A percentile compares a stretch with the other conserved stretches of the same genome.
phyloP scores from a whole-genome alignment of 768 basidiomycete genomes.

The Xerocomellus dryophilus region DNA sequence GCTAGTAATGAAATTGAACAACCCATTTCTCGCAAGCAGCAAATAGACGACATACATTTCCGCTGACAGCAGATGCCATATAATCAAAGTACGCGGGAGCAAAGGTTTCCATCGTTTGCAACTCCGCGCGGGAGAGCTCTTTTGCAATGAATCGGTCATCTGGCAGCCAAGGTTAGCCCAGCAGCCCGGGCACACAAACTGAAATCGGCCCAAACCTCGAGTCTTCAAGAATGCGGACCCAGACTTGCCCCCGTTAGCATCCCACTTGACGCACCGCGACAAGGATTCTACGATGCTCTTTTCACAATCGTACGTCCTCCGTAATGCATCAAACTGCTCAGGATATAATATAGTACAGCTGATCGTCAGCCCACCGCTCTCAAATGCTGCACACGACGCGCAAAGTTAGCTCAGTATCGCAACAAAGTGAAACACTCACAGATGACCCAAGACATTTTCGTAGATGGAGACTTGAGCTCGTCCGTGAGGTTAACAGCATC shows the following conservation, averaged over 20 bases:
- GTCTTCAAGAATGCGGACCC: constrained; percentile 97
- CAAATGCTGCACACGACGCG: constrained; percentile 58
- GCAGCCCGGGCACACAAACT: neutral
- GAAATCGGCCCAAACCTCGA: constrained; percentile 53
- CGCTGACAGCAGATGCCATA: constrained; percentile 89
- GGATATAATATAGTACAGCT: constrained; percentile 94
- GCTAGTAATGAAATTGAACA: constrained; percentile 42
- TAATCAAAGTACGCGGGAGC: constrained; percentile 98
- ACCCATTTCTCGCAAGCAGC: neutral
- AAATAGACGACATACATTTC: constrained; percentile 54
- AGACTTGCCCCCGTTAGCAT: constrained; percentile 92
- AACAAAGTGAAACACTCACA: constrained; percentile 44
- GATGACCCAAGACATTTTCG: constrained; percentile 78
- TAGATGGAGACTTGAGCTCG: constrained; percentile 70
- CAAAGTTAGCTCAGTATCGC: constrained; percentile 5
- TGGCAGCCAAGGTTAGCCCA: constrained; percentile 29
- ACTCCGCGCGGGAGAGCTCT: constrained; percentile 84
- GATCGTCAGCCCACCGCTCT: constrained; percentile 85
- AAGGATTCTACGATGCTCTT: constrained; percentile 92
- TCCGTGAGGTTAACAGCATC: constrained; percentile 71
- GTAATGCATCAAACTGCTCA: constrained; percentile 93
- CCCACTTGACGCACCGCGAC: constrained; percentile 93
- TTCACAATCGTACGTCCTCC: constrained; percentile 91
- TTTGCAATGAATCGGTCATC: constrained; percentile 99
- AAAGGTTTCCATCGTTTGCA: constrained; percentile 95